Percentiles rank a stretch among this genome's conserved stretches.
These are phyloP conservation scores for Cucumis hystrix DNA, from an alignment of 306 rosid species.

Conservation along the genomic window DNA sequence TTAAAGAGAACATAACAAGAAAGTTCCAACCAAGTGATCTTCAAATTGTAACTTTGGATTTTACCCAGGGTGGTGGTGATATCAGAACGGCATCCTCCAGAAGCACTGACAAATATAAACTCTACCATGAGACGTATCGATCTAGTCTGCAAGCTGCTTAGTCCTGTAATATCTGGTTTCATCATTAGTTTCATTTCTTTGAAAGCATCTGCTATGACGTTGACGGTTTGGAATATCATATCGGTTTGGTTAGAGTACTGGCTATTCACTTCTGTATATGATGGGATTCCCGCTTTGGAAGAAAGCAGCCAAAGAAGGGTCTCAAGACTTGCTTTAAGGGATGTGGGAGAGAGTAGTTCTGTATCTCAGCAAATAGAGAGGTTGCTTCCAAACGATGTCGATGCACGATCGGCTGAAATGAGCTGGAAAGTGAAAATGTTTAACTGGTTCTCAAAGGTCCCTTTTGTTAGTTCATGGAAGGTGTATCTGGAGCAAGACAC, in stretches of 20 bases:
- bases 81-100: slow-evolving; percentile 56
- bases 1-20: not conserved
- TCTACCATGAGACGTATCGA: slow-evolving; percentile 70
- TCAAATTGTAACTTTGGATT: not conserved
- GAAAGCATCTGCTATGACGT: slow-evolving; percentile 62
- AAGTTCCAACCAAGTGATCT: not conserved
- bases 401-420: not conserved
- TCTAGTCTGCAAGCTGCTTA: slow-evolving; percentile 64
- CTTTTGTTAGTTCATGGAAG: slow-evolving; percentile 60
- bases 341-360: slow-evolving; percentile 12
- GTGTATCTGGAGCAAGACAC: slow-evolving; percentile 65
- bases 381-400: slow-evolving; percentile 13
- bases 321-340: slow-evolving; percentile 22
- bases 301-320: slow-evolving; percentile 42
- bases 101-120: slow-evolving; percentile 52
- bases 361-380: slow-evolving; percentile 17
- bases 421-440: slow-evolving; percentile 12
- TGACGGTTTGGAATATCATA: slow-evolving; percentile 58
- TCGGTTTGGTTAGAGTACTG: slow-evolving; percentile 76
- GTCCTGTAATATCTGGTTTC: slow-evolving; percentile 79
- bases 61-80: slow-evolving; percentile 69
- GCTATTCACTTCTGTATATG: slow-evolving; percentile 67
- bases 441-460: slow-evolving; percentile 23
- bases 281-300: slow-evolving; percentile 58
- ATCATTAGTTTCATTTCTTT: slow-evolving; percentile 73